Evolutionary conservation across 371 early-diverging fungal species (phyloP).

Genomic region (Mucor plumbeus): DNA sequence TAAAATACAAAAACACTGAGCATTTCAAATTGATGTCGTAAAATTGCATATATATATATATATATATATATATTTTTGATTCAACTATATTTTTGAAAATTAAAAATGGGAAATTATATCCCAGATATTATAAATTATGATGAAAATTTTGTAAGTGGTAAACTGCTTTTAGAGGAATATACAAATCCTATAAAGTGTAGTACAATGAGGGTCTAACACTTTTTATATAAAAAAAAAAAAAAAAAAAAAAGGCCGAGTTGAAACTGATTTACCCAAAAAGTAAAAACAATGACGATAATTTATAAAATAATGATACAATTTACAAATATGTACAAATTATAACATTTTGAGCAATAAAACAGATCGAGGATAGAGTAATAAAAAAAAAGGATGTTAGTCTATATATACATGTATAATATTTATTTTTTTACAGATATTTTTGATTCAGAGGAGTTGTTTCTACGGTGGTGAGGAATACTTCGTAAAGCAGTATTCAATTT

Average conservation of each 20-base stretch:
- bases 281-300: not conserved
- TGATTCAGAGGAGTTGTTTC: not conserved
- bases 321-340: not conserved
- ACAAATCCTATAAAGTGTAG: too few relatives aligned
- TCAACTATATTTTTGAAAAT: not conserved
- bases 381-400: not conserved
- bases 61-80: too few relatives aligned
- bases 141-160: too few relatives aligned
- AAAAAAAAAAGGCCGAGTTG: too few relatives aligned
- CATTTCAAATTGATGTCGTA: too few relatives aligned
- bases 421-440: not conserved
- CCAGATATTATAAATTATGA: too few relatives aligned
- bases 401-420: not conserved
- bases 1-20: too few relatives aligned
- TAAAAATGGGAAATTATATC: not conserved
- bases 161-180: too few relatives aligned
- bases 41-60: not conserved
- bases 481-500: conserved; percentile 11
- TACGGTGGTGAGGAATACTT: conserved; percentile 5
- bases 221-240: too few relatives aligned
- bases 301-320: not conserved
- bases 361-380: too few relatives aligned
- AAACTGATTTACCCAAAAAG: not conserved
- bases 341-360: not conserved
- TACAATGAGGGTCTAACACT: too few relatives aligned